These are phyloP conservation scores for Trypanosoma vivax DNA, from an alignment of 208 protist species.

Conservation along the genomic window DNA sequence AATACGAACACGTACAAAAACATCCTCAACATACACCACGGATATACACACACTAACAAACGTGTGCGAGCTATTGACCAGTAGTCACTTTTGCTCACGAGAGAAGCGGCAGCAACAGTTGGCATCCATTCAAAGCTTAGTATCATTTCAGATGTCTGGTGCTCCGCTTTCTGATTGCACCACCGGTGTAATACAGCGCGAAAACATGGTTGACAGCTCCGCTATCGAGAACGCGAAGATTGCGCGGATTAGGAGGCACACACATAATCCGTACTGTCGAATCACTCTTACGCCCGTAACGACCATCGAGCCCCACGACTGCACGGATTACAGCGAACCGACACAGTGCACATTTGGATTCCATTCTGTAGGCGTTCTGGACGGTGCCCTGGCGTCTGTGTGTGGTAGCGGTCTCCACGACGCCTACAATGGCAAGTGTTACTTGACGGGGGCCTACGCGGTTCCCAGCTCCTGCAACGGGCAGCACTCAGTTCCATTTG, in stretches of 20 bases:
- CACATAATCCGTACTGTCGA: slow-evolving; percentile 56
- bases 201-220: slow-evolving; percentile 27
- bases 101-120: not conserved
- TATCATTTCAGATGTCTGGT: slow-evolving; percentile 2
- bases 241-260: slow-evolving; percentile 13
- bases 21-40: too few relatives aligned
- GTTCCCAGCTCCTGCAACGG: too few relatives aligned
- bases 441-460: too few relatives aligned
- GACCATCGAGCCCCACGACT: not conserved
- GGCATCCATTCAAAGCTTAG: not conserved
- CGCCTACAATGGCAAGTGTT: too few relatives aligned
- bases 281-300: slow-evolving; percentile 26
- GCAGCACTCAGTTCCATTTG: too few relatives aligned
- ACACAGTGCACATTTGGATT: slow-evolving; percentile 10
- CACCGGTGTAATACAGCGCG: slow-evolving; percentile 40
- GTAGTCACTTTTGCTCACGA: too few relatives aligned
- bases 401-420: too few relatives aligned
- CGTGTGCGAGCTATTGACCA: too few relatives aligned
- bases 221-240: slow-evolving; percentile 9
- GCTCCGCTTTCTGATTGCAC: slow-evolving; percentile 60
- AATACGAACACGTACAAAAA: too few relatives aligned
- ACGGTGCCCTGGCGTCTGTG: too few relatives aligned
- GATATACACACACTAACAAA: too few relatives aligned
- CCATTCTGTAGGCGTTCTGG: slow-evolving; percentile 5
- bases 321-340: slow-evolving; percentile 6